Percentiles rank a stretch among this genome's conserved stretches.
Conservation (phyloP, 345 rosid genomes). For the Erucastrum elatum region DNA sequence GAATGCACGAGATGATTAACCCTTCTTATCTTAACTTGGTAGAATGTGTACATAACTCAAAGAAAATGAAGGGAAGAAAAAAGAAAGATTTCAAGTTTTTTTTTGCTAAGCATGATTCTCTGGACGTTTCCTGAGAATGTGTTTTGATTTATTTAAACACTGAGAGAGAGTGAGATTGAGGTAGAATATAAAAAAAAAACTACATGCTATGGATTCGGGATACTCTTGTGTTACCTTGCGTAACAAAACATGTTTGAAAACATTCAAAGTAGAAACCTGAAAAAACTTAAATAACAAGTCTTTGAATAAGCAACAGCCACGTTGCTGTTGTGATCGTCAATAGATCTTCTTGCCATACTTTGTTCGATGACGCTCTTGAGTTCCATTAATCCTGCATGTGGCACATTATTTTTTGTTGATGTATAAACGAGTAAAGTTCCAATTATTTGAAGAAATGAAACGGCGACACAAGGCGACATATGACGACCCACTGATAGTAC, state of each 20-base stretch:
- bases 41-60: slow-evolving; percentile 64
- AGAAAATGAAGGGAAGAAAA: slow-evolving; percentile 90
- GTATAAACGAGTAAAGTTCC: too few relatives aligned
- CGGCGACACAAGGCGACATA: too few relatives aligned
- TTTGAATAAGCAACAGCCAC: not conserved
- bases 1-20: not conserved
- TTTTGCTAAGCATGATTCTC: too few relatives aligned
- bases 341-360: too few relatives aligned
- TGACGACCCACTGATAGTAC: too few relatives aligned
- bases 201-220: not conserved
- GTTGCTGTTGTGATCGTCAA: not conserved
- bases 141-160: not conserved
- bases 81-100: slow-evolving; percentile 90
- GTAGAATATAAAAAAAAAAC: not conserved
- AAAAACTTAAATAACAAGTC: not conserved
- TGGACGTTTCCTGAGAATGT: not conserved
- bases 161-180: not conserved
- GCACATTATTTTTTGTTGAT: too few relatives aligned
- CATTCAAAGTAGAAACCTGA: not conserved
- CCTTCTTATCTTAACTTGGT: not conserved
- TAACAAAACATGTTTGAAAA: not conserved
- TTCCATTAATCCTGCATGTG: too few relatives aligned
- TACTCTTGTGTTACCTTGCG: not conserved
- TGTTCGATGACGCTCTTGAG: too few relatives aligned
- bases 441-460: too few relatives aligned